Evolutionary conservation across 2,329 filamentous ascomycete genomes (phyloP).

Genomic region (Pseudogymnoascus sp.): DNA sequence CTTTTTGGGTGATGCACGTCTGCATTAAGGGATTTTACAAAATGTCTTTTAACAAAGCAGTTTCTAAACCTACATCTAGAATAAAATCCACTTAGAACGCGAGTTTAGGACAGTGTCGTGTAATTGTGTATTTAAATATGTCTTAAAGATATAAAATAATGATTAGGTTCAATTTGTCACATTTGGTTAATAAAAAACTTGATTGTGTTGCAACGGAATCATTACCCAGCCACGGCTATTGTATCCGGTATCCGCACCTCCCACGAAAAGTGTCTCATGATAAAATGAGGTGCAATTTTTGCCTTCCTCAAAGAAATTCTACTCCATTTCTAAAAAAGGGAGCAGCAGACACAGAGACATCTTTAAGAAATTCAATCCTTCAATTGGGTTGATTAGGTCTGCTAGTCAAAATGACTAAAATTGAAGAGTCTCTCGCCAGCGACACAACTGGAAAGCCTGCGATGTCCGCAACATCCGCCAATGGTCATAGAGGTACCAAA

Average conservation of each 20-base stretch:
- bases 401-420: neutral
- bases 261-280: neutral
- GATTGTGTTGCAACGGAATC: neutral
- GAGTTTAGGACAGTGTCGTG: neutral
- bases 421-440: neutral
- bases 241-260: neutral
- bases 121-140: neutral
- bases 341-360: neutral
- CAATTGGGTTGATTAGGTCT: neutral
- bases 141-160: neutral
- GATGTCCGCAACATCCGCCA: neutral
- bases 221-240: neutral
- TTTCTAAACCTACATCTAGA: neutral
- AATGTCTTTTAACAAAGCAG: no score
- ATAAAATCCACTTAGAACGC: slow-evolving; percentile 12
- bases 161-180: neutral
- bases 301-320: neutral
- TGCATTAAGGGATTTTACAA: neutral
- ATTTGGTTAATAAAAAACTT: neutral
- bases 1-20: slow-evolving; percentile 1
- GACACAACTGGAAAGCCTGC: neutral
- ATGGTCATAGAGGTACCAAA: neutral
- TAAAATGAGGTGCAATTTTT: neutral
- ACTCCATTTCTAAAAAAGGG: neutral
- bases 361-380: neutral